These are phyloP conservation scores for Hordeum vulgare DNA, from an alignment of 176 grass and related monocot genomes.

Conservation along the genomic window DNA sequence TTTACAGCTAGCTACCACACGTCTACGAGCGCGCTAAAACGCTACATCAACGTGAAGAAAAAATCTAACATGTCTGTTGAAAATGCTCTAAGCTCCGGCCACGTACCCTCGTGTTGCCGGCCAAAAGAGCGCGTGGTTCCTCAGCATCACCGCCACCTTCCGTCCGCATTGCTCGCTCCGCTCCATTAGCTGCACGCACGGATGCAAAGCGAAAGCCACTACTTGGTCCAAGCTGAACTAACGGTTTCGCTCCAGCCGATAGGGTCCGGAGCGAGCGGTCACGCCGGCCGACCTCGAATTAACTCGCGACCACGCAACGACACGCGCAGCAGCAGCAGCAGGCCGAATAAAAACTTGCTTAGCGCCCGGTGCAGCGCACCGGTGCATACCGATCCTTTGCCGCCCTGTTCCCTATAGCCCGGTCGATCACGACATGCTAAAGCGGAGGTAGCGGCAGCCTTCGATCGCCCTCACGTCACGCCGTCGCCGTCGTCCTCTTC, in stretches of 20 bases:
- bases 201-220: not conserved
- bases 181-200: not conserved
- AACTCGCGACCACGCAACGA: conserved; percentile 40
- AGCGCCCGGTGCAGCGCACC: not conserved
- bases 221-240: not conserved
- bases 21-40: no score
- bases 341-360: not conserved
- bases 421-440: conserved; percentile 35
- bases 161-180: not conserved
- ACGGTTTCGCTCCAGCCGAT: not conserved
- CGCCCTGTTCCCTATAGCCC: conserved; percentile 37
- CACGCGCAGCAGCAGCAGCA: not conserved
- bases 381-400: not conserved
- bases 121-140: not conserved
- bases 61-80: no score
- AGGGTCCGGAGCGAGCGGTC: not conserved
- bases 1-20: no score
- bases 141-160: conserved; percentile 22
- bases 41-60: no score
- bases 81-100: not conserved
- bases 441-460: not conserved
- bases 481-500: not conserved
- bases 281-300: conserved; percentile 35
- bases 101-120: not conserved
- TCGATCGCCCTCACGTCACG: not conserved